Conservation (phyloP, 306 rosid species). For the Ormosia semicastrata region DNA sequence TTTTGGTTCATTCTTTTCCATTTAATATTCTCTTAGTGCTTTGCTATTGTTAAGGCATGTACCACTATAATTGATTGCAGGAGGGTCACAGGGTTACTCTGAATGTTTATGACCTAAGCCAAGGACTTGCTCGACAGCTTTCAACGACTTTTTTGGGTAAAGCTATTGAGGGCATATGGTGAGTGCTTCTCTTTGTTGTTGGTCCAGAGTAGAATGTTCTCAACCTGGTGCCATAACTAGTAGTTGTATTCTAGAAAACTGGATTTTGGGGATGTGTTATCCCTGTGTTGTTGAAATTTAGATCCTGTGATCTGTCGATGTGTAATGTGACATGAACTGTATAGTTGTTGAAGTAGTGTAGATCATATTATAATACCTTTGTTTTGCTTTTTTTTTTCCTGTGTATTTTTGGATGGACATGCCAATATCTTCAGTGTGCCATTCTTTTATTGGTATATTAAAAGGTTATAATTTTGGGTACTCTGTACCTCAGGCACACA, state of each 20-base stretch:
- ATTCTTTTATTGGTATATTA: neutral
- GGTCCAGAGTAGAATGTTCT: neutral
- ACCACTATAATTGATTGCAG: slow-evolving; percentile 41
- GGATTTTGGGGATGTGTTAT: neutral
- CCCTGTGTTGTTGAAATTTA: neutral
- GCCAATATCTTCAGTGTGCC: neutral
- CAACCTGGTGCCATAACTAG: neutral
- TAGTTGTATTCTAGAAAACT: neutral
- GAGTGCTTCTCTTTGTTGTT: slow-evolving; percentile 28
- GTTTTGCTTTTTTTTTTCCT: too few species aligned
- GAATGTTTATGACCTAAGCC: slow-evolving; percentile 87
- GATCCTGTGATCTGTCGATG: neutral
- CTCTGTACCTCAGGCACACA: slow-evolving; percentile 64
- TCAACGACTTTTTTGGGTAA: slow-evolving; percentile 81
- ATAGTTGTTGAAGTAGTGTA: neutral
- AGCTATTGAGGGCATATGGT: slow-evolving; percentile 93
- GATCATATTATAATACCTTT: neutral
- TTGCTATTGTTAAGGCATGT: neutral
- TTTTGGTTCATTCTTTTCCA: neutral
- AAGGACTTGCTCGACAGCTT: slow-evolving; percentile 90
- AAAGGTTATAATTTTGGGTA: neutral
- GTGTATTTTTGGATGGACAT: neutral
- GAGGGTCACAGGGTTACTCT: slow-evolving; percentile 77
- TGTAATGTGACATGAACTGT: neutral
- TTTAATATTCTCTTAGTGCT: neutral